phyloP scores from a whole-genome alignment of 495 filamentous ascomycete genomes.

The Pyronema omphalodes region DNA sequence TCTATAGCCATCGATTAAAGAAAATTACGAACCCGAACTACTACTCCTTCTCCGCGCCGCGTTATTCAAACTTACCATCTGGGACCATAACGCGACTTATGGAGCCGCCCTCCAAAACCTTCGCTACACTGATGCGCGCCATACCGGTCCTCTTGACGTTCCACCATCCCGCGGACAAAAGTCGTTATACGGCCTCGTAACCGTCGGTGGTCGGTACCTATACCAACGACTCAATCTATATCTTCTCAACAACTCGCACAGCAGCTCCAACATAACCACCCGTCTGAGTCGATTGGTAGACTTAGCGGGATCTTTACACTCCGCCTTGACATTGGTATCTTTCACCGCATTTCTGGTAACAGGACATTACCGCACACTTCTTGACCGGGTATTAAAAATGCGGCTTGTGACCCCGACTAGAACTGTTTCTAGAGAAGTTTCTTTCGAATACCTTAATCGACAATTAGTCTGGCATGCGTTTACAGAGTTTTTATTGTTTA shows the following conservation, averaged over 20 bases:
- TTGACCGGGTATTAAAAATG: conserved; percentile 72
- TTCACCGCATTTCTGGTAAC: conserved; percentile 83
- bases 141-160: conserved; percentile 38
- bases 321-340: conserved; percentile 58
- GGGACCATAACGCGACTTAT: conserved; percentile 91
- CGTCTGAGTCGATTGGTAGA: conserved; percentile 44
- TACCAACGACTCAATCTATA: conserved; percentile 19
- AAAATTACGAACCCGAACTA: conserved; percentile 53
- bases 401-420: conserved; percentile 65
- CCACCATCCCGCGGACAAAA: conserved; percentile 65
- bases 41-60: conserved; percentile 54
- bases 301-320: conserved; percentile 49
- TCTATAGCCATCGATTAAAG: conserved; percentile 27
- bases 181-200: conserved; percentile 60
- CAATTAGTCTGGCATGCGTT: conserved; percentile 98
- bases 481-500: conserved; percentile 91
- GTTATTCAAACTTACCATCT: conserved; percentile 86
- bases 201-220: conserved; percentile 65
- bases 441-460: conserved; percentile 92
- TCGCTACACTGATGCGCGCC: conserved; percentile 69
- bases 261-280: conserved; percentile 5
- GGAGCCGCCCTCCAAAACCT: conserved; percentile 84
- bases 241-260: conserved; percentile 13
- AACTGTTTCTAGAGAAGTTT: conserved; percentile 74
- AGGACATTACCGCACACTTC: conserved; percentile 73